phyloP scores from a whole-genome alignment of 169 alveolate species.

The Plasmodium vivax region DNA sequence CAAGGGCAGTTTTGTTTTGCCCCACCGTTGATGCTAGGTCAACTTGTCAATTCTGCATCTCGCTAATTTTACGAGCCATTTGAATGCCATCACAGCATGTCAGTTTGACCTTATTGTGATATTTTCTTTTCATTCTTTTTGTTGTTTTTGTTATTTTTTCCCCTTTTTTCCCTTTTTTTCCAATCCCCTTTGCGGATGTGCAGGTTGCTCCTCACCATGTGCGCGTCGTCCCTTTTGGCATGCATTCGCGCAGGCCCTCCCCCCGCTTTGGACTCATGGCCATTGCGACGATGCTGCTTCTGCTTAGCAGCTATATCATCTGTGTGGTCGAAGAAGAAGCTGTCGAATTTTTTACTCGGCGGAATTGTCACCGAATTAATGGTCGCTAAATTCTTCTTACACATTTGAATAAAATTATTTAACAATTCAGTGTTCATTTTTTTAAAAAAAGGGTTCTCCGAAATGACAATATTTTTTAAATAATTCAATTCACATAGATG shows the following conservation, averaged over 20 bases:
- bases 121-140: background rate
- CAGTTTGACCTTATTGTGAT: background rate
- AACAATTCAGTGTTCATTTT: conserved; percentile 20
- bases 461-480: conserved; percentile 55
- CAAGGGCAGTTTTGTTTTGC: background rate
- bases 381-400: conserved; percentile 15
- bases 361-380: conserved; percentile 55
- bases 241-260: background rate
- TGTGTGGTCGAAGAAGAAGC: conserved; percentile 19
- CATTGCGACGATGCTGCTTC: background rate
- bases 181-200: background rate
- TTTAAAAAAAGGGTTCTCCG: conserved; percentile 68
- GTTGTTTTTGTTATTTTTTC: background rate
- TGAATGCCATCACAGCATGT: background rate
- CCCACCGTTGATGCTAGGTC: background rate
- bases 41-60: background rate
- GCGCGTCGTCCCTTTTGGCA: background rate
- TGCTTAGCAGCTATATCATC: background rate
- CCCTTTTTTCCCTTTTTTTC: conserved; percentile 7
- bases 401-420: conserved; percentile 38
- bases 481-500: conserved; percentile 38
- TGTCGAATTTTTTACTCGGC: conserved; percentile 4
- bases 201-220: conserved; percentile 1
- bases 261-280: background rate
- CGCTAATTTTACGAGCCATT: background rate